Evolutionary conservation across 2,329 filamentous ascomycete genomes (phyloP).

Genomic region (Tricladium varicosporioides): DNA sequence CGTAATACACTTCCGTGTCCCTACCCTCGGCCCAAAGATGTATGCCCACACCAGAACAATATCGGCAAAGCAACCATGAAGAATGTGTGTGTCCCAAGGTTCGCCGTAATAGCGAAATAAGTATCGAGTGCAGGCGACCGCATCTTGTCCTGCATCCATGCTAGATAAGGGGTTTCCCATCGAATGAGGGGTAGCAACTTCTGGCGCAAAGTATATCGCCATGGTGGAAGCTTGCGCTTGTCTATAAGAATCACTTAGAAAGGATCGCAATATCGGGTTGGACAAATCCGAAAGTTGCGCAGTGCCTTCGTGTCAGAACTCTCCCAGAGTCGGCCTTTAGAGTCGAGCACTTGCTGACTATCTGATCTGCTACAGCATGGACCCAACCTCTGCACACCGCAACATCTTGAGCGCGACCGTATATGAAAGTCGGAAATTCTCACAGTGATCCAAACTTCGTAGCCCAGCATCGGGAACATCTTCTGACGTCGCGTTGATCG

Average conservation of each 20-base stretch:
- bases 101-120: slow-evolving; percentile 96
- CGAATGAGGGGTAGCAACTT: slow-evolving; percentile 80
- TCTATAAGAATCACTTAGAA: slow-evolving; percentile 49
- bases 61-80: slow-evolving; percentile 96
- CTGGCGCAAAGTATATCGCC: slow-evolving; percentile 85
- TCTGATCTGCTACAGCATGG: neutral
- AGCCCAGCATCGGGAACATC: slow-evolving; percentile 68
- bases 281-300: neutral
- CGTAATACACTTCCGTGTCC: slow-evolving; percentile 35
- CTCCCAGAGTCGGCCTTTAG: neutral
- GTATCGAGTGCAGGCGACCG: slow-evolving; percentile 85
- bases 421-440: slow-evolving; percentile 3
- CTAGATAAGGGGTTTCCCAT: slow-evolving; percentile 93
- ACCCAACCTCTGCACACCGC: neutral
- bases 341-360: neutral
- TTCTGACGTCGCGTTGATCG: slow-evolving; percentile 22
- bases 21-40: slow-evolving; percentile 81
- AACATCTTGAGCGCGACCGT: neutral
- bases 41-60: slow-evolving; percentile 93
- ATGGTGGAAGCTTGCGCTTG: slow-evolving; percentile 76
- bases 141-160: slow-evolving; percentile 75
- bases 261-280: neutral
- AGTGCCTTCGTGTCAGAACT: neutral
- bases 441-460: slow-evolving; percentile 77
- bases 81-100: slow-evolving; percentile 95